Percentiles rank a stretch among this genome's conserved stretches.
phyloP scores from a whole-genome alignment of 2,329 filamentous ascomycete genomes.

The Magnaporthales sp. region DNA sequence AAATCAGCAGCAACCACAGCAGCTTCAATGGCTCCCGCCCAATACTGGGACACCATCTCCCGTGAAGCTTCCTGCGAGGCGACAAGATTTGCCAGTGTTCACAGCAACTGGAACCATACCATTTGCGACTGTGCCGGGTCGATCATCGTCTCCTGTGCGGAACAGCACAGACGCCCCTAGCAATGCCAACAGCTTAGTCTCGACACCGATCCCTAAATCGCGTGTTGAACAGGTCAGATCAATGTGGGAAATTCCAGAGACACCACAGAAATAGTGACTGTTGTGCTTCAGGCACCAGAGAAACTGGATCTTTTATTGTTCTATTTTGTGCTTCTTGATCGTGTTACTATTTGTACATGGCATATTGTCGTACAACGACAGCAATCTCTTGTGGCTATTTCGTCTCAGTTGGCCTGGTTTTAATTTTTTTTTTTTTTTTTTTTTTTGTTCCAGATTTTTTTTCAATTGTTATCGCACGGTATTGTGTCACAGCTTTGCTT shows the following conservation, averaged over 20 bases:
- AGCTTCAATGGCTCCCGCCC: constrained; percentile 43
- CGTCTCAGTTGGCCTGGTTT: no score
- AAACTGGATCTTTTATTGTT: neutral
- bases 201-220: neutral
- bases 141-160: neutral
- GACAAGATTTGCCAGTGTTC: constrained; percentile 26
- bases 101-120: constrained; percentile 37
- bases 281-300: neutral
- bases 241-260: neutral
- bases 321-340: neutral
- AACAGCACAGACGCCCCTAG: neutral
- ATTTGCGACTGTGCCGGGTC: constrained; percentile 25
- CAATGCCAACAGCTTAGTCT: neutral
- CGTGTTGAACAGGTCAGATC: neutral
- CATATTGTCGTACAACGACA: neutral
- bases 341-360: neutral
- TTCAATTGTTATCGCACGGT: neutral
- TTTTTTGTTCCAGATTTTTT: neutral
- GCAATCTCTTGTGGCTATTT: neutral
- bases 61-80: constrained; percentile 29
- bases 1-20: constrained; percentile 25
- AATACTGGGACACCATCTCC: constrained; percentile 29
- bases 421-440: no score
- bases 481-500: neutral
- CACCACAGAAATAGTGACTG: neutral